Conservation (phyloP, 495 filamentous ascomycete genomes). For the Penicillium egyptiacum region DNA sequence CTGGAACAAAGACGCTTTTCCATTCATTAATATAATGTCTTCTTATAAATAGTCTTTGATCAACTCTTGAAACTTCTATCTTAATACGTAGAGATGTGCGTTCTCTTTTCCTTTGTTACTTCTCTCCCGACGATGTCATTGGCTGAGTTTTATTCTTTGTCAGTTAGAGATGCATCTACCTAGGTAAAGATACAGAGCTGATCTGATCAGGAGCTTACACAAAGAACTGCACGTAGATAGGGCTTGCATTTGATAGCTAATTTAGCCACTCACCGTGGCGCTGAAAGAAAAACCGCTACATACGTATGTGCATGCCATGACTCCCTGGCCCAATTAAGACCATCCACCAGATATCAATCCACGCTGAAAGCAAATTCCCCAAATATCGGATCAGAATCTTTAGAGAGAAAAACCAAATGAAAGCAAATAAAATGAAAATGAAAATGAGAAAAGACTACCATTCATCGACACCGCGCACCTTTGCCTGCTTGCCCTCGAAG, state of each 20-base stretch:
- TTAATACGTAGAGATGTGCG: background rate
- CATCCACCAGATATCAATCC: constrained; percentile 3
- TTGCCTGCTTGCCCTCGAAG: constrained; percentile 39
- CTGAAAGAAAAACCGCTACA: constrained; percentile 7
- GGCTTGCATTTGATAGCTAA: constrained; percentile 10
- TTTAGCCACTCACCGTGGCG: background rate
- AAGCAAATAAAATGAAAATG: constrained; percentile 4
- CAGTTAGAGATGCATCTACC: background rate
- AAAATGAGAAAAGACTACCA: constrained; percentile 5
- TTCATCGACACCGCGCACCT: constrained; percentile 41
- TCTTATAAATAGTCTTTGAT: background rate
- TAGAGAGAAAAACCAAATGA: constrained; percentile 4
- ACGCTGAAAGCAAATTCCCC: constrained; percentile 10
- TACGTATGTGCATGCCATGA: constrained; percentile 8
- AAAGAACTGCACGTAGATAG: background rate
- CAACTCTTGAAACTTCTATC: background rate
- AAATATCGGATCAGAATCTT: constrained; percentile 5
- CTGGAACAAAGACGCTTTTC: background rate
- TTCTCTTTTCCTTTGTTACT: background rate
- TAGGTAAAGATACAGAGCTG: background rate
- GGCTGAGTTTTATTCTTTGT: background rate
- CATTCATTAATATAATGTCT: background rate
- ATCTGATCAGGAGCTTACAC: background rate
- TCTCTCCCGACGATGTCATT: background rate
- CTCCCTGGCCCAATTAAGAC: constrained; percentile 2